Evolutionary conservation across 306 rosid genomes (phyloP).

Genomic region (Pterocarpus santalinus): DNA sequence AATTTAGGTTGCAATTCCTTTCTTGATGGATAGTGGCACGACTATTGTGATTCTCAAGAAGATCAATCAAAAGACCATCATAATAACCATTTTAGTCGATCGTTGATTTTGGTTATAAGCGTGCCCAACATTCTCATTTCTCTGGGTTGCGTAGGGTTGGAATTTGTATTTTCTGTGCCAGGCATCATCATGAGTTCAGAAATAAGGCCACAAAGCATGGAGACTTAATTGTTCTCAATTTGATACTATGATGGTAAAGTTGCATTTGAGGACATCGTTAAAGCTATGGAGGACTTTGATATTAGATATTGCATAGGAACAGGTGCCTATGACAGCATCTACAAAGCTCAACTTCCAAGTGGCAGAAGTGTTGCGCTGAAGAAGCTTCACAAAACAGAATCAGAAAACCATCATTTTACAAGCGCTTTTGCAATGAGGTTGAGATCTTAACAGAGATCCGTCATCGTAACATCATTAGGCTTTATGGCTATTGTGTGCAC

Average conservation of each 20-base stretch:
- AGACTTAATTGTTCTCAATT: slow-evolving; percentile 21
- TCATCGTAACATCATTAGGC: slow-evolving; percentile 23
- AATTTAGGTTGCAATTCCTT: slow-evolving; percentile 28
- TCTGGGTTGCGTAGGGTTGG: not conserved
- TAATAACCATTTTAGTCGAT: too few species aligned
- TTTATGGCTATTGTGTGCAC: slow-evolving; percentile 38
- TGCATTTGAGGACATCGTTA: slow-evolving; percentile 43
- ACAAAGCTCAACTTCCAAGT: slow-evolving; percentile 39
- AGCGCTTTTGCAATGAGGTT: slow-evolving; percentile 28
- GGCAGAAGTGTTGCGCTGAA: slow-evolving; percentile 34
- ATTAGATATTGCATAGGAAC: slow-evolving; percentile 40
- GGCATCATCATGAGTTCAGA: not conserved
- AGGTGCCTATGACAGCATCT: slow-evolving; percentile 39
- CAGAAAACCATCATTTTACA: slow-evolving; percentile 22
- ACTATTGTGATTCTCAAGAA: not conserved
- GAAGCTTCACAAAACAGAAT: slow-evolving; percentile 41
- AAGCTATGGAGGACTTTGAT: slow-evolving; percentile 39
- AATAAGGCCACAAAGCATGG: slow-evolving; percentile 2
- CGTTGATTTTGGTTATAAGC: not conserved
- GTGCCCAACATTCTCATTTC: not conserved
- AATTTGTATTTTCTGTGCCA: not conserved
- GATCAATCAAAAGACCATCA: not conserved
- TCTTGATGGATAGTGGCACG: not conserved
- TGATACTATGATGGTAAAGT: slow-evolving; percentile 42
- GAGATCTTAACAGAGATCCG: slow-evolving; percentile 35